phyloP scores from a whole-genome alignment of 345 rosid species.

The Syzygium aromaticum region DNA sequence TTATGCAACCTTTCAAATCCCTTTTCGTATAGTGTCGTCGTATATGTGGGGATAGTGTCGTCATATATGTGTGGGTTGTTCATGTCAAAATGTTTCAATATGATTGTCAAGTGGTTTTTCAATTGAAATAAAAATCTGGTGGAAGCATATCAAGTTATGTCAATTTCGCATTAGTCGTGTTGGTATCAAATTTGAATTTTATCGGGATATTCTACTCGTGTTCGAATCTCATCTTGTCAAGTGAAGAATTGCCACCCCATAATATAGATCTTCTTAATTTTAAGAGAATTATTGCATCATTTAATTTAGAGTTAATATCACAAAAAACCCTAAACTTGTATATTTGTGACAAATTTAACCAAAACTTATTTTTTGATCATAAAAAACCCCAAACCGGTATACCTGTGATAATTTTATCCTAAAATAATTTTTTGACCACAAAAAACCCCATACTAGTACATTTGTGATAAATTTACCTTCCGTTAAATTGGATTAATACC shows the following conservation, averaged over 20 bases:
- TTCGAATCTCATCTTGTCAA: neutral
- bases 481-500: too few relatives aligned
- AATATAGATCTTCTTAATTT: neutral
- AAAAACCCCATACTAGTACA: too few relatives aligned
- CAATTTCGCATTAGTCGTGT: neutral
- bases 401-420: too few relatives aligned
- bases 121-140: neutral
- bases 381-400: too few relatives aligned
- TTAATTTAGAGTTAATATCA: too few relatives aligned
- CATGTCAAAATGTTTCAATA: neutral
- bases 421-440: too few relatives aligned
- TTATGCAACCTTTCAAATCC: neutral
- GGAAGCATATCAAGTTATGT: neutral
- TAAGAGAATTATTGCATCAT: neutral
- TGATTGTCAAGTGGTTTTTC: neutral
- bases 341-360: too few relatives aligned
- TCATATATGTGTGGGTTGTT: neutral
- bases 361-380: too few relatives aligned
- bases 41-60: neutral
- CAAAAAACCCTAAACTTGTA: too few relatives aligned
- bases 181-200: neutral
- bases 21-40: neutral
- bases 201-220: neutral
- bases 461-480: too few relatives aligned
- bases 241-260: neutral